Evolutionary conservation across 441 rosid genomes (phyloP), one percentile per base, ranked within the genome.

Genomic region (Viola pubescens): DNA sequence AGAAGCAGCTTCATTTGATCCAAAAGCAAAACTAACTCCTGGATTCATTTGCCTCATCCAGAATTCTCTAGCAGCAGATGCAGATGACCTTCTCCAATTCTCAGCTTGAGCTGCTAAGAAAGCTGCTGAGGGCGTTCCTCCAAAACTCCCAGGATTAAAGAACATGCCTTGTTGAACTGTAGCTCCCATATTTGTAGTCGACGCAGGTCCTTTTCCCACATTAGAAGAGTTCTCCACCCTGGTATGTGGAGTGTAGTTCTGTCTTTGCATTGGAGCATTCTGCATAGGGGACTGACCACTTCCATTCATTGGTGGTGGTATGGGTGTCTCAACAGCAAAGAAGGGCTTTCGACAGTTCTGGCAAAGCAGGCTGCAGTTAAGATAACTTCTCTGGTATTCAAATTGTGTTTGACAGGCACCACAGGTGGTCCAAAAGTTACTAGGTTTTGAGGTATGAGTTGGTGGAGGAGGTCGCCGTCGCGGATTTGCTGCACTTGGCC

Each of bases 361-460:
- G 72, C 99, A 94, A 12, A 85, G 67, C 66, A 94, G 79, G 41
- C 73, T 85, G 54, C 80, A 79, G 65, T 86, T 78, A 44, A 82
- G 77, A 68, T 90, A 88, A 59, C 64, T 37, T 62, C 81, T 81
- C 48, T 74, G 74, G 74, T 82, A 88, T 63, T 90, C 97, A 67
- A 72, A 94, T 12, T 86, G 94, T 37, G 82, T 83, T 60, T 62
- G 69, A 81, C 98, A 94, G 11, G 52, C 54, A 39, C 59, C 67
- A 63, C 98, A 94, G 56, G 76, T 73, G 43, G 95, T 94, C 98
- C 97, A 88, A 77, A 94, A 94, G n/a, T 97, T 94, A 14, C 52
- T 67, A 45, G 75, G 58, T 53, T 80, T 70, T 56, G 62, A 73
- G 63, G 58, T 34, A 63, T 9, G 63, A 54, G 60, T 72, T 38